Conservation (phyloP, 768 basidiomycete genomes). For the Cystobasidium onofrii region DNA sequence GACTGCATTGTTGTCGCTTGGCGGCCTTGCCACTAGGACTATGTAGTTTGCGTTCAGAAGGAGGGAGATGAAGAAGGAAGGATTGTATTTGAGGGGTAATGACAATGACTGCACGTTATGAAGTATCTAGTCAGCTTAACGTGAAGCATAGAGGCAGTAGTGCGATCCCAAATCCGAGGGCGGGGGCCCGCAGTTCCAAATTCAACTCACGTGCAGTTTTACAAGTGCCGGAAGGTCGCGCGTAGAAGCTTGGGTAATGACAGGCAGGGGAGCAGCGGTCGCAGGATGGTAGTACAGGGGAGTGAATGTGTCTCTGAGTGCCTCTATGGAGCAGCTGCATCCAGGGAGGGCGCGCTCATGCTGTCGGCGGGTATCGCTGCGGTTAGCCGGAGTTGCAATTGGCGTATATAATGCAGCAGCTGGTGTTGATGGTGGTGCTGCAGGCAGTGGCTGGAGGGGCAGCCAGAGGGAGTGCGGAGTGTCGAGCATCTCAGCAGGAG, state of each 20-base stretch:
- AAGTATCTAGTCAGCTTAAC: too few species aligned
- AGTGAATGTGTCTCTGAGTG: neutral
- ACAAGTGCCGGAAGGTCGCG: neutral
- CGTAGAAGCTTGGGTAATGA: neutral
- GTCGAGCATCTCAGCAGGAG: neutral
- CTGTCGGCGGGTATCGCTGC: too few species aligned
- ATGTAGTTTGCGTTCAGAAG: neutral
- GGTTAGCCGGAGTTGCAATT: too few species aligned
- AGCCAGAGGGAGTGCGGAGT: neutral
- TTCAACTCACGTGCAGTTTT: neutral
- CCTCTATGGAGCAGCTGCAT: neutral
- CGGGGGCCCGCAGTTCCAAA: too few species aligned
- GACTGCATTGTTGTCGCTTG: neutral
- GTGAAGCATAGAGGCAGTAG: too few species aligned
- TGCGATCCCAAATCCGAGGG: neutral
- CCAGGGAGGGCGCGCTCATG: neutral
- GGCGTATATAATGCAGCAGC: too few species aligned
- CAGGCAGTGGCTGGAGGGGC: neutral
- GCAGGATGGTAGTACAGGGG: neutral
- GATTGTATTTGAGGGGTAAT: neutral
- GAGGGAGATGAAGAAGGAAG: neutral
- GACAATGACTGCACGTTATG: neutral
- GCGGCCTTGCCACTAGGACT: neutral
- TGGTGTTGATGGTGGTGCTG: too few species aligned
- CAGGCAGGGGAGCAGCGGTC: neutral